A percentile compares a stretch with the other conserved stretches of the same genome.
These are phyloP conservation scores for Blastosporella zonata DNA, from an alignment of 1,284 basidiomycete species.

Conservation along the genomic window DNA sequence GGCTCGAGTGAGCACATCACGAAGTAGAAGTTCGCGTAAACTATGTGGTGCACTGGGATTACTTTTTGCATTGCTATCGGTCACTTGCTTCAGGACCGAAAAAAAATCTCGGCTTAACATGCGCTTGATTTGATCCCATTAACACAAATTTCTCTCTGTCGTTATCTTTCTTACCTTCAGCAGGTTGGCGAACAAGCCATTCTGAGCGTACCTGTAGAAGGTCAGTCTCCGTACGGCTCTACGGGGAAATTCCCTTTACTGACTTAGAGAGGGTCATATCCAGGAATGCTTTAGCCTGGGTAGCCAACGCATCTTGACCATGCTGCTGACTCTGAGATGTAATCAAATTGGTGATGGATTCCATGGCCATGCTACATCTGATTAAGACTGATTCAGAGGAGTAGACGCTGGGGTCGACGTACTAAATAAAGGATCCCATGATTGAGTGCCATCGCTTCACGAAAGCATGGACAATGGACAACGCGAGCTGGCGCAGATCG, in stretches of 20 bases:
- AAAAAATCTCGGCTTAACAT: conserved; percentile 50
- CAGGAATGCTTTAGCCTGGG: conserved; percentile 54
- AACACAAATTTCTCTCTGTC: no score
- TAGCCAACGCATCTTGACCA: conserved; percentile 55
- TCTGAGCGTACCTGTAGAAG: conserved; percentile 43
- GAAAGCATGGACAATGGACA: conserved; percentile 59
- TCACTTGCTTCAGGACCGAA: conserved; percentile 46
- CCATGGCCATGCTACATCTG: conserved; percentile 39
- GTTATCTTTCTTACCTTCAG: conserved; percentile 44
- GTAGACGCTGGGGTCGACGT: conserved; percentile 20
- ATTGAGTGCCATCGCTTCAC: conserved; percentile 56
- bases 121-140: conserved; percentile 33
- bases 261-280: conserved; percentile 51
- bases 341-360: conserved; percentile 47
- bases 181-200: conserved; percentile 53
- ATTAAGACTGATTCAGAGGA: neutral
- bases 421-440: conserved; percentile 54
- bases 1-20: conserved; percentile 49
- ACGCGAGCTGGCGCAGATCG: conserved; percentile 60
- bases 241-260: conserved; percentile 16
- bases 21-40: conserved; percentile 52
- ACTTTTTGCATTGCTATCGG: conserved; percentile 36
- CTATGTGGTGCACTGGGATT: conserved; percentile 27
- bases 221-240: conserved; percentile 4
- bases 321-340: conserved; percentile 39